Conservation (phyloP, 495 filamentous ascomycete species). For the Pyronema omphalodes region DNA sequence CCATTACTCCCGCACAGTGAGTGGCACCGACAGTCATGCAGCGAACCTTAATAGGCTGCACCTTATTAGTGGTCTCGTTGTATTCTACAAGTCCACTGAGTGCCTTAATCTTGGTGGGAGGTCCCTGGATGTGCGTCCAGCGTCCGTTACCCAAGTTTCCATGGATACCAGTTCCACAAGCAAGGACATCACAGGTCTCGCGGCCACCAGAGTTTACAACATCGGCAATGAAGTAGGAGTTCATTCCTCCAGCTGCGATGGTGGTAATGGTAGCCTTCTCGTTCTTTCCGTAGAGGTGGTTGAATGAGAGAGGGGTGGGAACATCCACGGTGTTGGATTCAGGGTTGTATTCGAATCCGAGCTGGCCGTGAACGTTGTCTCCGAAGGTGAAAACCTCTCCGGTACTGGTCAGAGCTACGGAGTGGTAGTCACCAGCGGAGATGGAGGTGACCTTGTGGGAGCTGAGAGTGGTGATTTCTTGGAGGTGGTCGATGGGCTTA, state of each 20-base stretch:
- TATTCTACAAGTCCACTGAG: slow-evolving; percentile 68
- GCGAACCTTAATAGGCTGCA: slow-evolving; percentile 59
- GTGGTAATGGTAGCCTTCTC: slow-evolving; percentile 43
- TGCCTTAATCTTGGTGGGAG: slow-evolving; percentile 63
- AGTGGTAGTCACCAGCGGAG: slow-evolving; percentile 76
- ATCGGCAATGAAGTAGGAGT: slow-evolving; percentile 74
- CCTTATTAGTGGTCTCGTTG: slow-evolving; percentile 46
- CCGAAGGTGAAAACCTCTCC: slow-evolving; percentile 78
- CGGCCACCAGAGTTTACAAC: slow-evolving; percentile 29
- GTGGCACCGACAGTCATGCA: slow-evolving; percentile 55
- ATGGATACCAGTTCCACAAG: slow-evolving; percentile 67
- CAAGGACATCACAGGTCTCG: slow-evolving; percentile 60
- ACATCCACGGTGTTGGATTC: slow-evolving; percentile 44
- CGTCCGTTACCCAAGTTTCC: slow-evolving; percentile 69
- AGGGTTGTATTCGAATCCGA: slow-evolving; percentile 52
- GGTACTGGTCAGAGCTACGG: slow-evolving; percentile 50
- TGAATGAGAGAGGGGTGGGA: slow-evolving; percentile 48
- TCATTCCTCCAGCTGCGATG: slow-evolving; percentile 68
- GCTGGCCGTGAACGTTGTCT: slow-evolving; percentile 72
- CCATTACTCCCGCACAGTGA: slow-evolving; percentile 64
- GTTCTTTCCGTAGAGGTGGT: slow-evolving; percentile 46
- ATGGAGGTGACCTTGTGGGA: slow-evolving; percentile 47
- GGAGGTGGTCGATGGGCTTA: slow-evolving; percentile 59
- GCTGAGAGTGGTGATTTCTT: slow-evolving; percentile 50
- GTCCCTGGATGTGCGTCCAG: slow-evolving; percentile 74